Base-by-base conservation (phyloP, 2,329 filamentous ascomycete species). In the Xylariaceae sp. region DNA sequence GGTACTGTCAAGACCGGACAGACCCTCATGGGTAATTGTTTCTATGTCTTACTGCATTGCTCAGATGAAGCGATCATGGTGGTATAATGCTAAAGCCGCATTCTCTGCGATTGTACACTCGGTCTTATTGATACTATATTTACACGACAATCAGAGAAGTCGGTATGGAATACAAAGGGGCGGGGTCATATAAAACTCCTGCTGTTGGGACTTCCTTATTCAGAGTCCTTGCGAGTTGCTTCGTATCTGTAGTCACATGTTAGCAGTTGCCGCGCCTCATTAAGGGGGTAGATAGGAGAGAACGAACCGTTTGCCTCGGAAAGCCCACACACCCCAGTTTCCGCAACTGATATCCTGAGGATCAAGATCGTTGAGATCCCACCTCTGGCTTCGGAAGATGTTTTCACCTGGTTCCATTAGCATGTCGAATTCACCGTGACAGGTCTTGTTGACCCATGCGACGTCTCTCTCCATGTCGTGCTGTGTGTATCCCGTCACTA, bases 251-350 rank as follows among this genome's bases (percentile, higher is more conserved):
- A 34, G 58, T 30, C 57, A 41, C 45, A 51, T 23, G 71, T 80
- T 69, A 79, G 75, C 41, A 44, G n/a, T 1, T 35, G n/a, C 9
- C 6, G 44, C 39, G 35, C 41, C 4, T 51, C 61, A 56, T 60
- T 53, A 54, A 44, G 48, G 34, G 15, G 23, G 23, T 30, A 51
- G 41, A 30, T 9, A 44, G 34, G 5, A 30, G 39, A 41, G 53
- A 11, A 75, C 84, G 68, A 83, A 97, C 85, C 93, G 88, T 85
- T 99, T 99, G 68, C 94, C 94, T 76, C 94, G 85, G 79, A 99
- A 99, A 11, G 88, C 92, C 91, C 95, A 99, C 1, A 96, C 80
- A 9, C 94, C 94, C 91, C 92, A 99, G 75, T 99, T 99, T 57
- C 94, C 93, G 70, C 91, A 95, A 68, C 88, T 96, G 63, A 97